phyloP scores from a whole-genome alignment of 169 alveolate genomes.

The Babesia gibsoni region DNA sequence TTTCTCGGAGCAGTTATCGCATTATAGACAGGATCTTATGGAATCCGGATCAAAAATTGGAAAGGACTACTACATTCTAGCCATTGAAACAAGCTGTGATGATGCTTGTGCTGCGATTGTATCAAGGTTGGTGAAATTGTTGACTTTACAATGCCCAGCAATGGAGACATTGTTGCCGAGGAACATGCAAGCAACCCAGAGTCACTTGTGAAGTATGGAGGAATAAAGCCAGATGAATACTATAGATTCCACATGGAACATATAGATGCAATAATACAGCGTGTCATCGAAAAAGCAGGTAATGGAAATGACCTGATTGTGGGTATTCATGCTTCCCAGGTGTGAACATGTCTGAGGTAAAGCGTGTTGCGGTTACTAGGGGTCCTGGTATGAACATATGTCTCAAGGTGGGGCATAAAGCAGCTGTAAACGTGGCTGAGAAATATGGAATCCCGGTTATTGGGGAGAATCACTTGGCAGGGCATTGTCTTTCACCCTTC shows the following conservation, averaged over 20 bases:
- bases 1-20: conserved; percentile 2
- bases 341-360: conserved; percentile 27
- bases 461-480: conserved; percentile 61
- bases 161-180: conserved; percentile 62
- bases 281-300: conserved; percentile 58
- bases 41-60: not conserved
- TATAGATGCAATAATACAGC: conserved; percentile 24
- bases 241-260: conserved; percentile 19
- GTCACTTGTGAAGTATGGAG: conserved; percentile 60
- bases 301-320: not conserved
- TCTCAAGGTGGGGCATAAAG: conserved; percentile 65
- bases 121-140: conserved; percentile 22
- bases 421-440: conserved; percentile 27
- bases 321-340: not conserved
- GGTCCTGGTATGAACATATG: conserved; percentile 74
- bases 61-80: conserved; percentile 38
- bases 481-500: conserved; percentile 58
- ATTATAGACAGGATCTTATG: not conserved
- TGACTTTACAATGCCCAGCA: conserved; percentile 10
- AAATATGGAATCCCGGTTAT: conserved; percentile 35
- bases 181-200: conserved; percentile 42
- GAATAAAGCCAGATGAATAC: conserved; percentile 59
- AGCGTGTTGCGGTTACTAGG: conserved; percentile 61
- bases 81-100: conserved; percentile 67
- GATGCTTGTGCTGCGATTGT: conserved; percentile 62